A percentile compares a stretch with the other conserved stretches of the same genome.
Evolutionary conservation across 129 eudicot species (phyloP).

Genomic region (Smallanthus sonchifolius): DNA sequence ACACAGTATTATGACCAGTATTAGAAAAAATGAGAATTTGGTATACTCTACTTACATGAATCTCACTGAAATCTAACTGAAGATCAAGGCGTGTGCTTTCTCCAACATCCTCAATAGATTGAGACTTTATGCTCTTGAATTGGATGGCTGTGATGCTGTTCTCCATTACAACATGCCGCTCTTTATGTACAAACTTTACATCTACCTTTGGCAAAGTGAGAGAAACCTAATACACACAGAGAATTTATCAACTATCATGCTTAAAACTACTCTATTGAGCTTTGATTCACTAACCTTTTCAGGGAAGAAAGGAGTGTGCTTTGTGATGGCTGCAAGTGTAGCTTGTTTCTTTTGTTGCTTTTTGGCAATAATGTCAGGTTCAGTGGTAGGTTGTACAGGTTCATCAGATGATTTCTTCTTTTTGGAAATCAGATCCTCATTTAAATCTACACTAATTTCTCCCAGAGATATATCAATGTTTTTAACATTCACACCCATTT

Average conservation of each 20-base stretch:
- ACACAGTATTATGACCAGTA: background rate
- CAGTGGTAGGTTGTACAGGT: constrained; percentile 28
- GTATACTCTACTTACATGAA: constrained; percentile 55
- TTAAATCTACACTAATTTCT: constrained; percentile 48
- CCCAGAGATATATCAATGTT: constrained; percentile 66
- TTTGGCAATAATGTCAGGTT: constrained; percentile 36
- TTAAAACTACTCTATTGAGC: background rate
- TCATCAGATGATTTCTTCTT: constrained; percentile 39
- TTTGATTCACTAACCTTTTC: constrained; percentile 59
- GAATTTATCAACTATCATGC: constrained; percentile 6
- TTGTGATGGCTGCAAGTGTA: constrained; percentile 41
- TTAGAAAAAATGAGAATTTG: background rate
- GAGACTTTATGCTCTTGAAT: constrained; percentile 64
- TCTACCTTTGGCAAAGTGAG: constrained; percentile 70
- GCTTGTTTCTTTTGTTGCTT: constrained; percentile 40
- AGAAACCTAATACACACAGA: constrained; percentile 41
- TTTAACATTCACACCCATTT: constrained; percentile 56
- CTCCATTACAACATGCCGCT: constrained; percentile 48
- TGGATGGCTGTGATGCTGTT: constrained; percentile 78
- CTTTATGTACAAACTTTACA: constrained; percentile 68
- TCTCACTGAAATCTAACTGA: constrained; percentile 86
- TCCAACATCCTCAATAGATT: constrained; percentile 64
- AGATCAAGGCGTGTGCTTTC: constrained; percentile 78
- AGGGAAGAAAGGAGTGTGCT: constrained; percentile 49
- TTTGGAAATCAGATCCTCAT: constrained; percentile 54